A percentile compares a stretch with the other conserved stretches of the same genome.
Evolutionary conservation across 148 eudicot species (phyloP).

Genomic region (Rhododendron kiyosumense): DNA sequence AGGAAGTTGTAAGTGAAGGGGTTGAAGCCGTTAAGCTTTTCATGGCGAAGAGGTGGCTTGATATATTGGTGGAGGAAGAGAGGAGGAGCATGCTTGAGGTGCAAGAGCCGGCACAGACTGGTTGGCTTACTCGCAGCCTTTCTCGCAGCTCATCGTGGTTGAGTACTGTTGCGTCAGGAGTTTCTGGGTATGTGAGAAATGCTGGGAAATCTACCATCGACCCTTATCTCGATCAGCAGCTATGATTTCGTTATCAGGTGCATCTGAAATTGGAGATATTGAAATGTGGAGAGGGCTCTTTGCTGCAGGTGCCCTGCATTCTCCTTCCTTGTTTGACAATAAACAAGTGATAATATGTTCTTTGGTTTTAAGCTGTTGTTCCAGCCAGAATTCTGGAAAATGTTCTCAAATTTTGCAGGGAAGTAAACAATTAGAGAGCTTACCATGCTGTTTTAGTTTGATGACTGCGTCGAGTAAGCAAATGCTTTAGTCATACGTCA

Average conservation of each 20-base stretch:
- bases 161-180: constrained; percentile 40
- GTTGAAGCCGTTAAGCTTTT: constrained; percentile 57
- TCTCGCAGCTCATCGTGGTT: constrained; percentile 65
- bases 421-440: background rate
- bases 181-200: constrained; percentile 51
- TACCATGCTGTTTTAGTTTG: background rate
- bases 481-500: background rate
- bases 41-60: constrained; percentile 69
- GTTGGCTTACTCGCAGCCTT: constrained; percentile 67
- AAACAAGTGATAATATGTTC: background rate
- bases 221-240: constrained; percentile 60
- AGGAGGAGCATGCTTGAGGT: constrained; percentile 36
- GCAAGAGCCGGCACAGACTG: constrained; percentile 37
- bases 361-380: too few relatives aligned
- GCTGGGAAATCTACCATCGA: constrained; percentile 37
- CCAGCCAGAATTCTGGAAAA: background rate
- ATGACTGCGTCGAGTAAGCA: background rate
- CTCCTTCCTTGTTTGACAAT: constrained; percentile 1
- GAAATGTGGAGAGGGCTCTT: background rate
- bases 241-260: constrained; percentile 26
- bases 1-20: constrained; percentile 60
- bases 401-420: background rate
- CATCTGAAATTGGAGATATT: background rate
- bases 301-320: background rate
- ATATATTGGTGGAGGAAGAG: constrained; percentile 61